Percentiles rank a stretch among this genome's conserved stretches.
Evolutionary conservation across 169 alveolate genomes (phyloP).

Genomic region (Plasmodium falciparum): DNA sequence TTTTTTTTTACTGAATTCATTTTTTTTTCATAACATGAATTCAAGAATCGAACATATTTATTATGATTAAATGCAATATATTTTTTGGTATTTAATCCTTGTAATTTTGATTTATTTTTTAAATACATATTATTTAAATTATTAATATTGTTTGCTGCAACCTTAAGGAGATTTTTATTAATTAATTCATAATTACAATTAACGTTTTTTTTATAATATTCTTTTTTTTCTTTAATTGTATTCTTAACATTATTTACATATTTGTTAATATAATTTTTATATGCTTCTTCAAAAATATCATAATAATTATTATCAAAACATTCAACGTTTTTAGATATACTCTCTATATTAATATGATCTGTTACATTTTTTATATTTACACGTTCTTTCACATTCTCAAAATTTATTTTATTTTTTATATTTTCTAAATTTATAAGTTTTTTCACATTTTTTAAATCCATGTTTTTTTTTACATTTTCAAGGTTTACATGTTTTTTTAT

Average conservation of each 20-base stretch:
- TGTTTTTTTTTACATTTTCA: neutral
- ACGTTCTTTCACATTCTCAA: neutral
- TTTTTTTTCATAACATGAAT: slow-evolving; percentile 14
- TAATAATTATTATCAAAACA: slow-evolving; percentile 28
- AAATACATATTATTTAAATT: neutral
- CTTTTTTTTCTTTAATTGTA: neutral
- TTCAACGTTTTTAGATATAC: slow-evolving; percentile 9
- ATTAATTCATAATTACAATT: slow-evolving; percentile 20
- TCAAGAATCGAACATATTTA: slow-evolving; percentile 7
- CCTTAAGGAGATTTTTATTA: neutral
- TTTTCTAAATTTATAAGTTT: slow-evolving; percentile 25
- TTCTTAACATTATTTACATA: slow-evolving; percentile 19
- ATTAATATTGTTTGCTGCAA: slow-evolving; percentile 17
- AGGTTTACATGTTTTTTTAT: neutral
- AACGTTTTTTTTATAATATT: neutral
- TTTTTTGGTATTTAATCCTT: slow-evolving; percentile 1
- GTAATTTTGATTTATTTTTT: slow-evolving; percentile 2
- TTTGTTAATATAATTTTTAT: slow-evolving; percentile 21
- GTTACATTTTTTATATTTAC: neutral
- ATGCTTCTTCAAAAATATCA: slow-evolving; percentile 28
- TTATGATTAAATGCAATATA: slow-evolving; percentile 43
- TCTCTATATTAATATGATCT: slow-evolving; percentile 6
- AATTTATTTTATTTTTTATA: neutral
- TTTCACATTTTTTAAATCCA: slow-evolving; percentile 17
- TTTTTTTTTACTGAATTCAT: slow-evolving; percentile 32